These are phyloP conservation scores for Euphorbia tirucalli DNA, from an alignment of 345 rosid genomes.

Conservation along the genomic window DNA sequence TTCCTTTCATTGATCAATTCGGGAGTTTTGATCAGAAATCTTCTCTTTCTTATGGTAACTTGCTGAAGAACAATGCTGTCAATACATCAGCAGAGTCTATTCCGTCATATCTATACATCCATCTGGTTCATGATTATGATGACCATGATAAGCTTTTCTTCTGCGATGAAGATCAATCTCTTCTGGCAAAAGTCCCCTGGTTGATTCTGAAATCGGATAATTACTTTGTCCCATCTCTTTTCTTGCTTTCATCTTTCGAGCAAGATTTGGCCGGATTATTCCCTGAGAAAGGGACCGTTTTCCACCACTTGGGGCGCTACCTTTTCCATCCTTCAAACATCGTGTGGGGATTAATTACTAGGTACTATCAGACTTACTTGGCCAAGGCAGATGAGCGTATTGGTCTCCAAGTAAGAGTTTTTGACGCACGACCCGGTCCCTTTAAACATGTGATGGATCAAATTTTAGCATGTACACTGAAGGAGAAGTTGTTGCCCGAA, in stretches of 20 bases:
- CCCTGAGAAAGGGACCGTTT: constrained; percentile 27
- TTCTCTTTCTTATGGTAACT: constrained; percentile 17
- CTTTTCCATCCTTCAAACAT: constrained; percentile 27
- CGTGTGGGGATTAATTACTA: constrained; percentile 33
- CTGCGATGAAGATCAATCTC: constrained; percentile 25
- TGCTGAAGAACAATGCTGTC: constrained; percentile 22
- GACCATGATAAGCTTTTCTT: constrained; percentile 30
- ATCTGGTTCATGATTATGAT: constrained; percentile 29
- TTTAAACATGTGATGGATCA: constrained; percentile 30
- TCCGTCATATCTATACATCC: constrained; percentile 19
- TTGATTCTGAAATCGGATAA: constrained; percentile 25
- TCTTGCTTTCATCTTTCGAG: constrained; percentile 26
- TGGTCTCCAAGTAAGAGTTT: constrained; percentile 29
- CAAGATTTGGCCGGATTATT: constrained; percentile 23
- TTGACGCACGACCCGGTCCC: constrained; percentile 25
- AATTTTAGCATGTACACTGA: constrained; percentile 26
- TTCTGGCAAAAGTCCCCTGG: constrained; percentile 25
- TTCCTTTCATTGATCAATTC: constrained; percentile 20
- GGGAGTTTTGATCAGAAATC: constrained; percentile 17
- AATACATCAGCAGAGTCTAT: constrained; percentile 5
- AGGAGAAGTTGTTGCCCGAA: constrained; percentile 23
- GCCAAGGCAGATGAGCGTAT: constrained; percentile 28
- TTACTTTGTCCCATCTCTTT: constrained; percentile 29
- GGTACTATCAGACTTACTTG: constrained; percentile 24
- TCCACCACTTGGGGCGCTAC: constrained; percentile 28